Evolutionary conservation across 2,329 filamentous ascomycete genomes (phyloP).

Genomic region (Fusarium sp.): DNA sequence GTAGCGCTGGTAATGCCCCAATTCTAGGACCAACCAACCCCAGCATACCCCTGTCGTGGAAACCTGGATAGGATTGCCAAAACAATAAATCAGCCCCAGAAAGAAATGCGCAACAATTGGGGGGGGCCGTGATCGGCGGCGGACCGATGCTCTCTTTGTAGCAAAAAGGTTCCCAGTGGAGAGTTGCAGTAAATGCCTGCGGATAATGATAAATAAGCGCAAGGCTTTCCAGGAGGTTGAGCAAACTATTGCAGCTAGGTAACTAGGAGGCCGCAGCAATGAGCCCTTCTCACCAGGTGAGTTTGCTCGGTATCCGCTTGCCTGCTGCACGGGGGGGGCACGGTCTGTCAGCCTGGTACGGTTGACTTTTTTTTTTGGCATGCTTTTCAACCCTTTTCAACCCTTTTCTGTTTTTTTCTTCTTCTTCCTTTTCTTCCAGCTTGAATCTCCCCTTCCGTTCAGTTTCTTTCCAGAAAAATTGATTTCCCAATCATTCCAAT

Average conservation of each 20-base stretch:
- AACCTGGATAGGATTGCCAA: too few species aligned
- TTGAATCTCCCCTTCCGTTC: rapidly evolving
- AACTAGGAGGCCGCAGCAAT: background rate
- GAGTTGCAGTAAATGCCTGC: background rate
- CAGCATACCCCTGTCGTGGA: too few species aligned
- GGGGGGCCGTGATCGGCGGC: too few species aligned
- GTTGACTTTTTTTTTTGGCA: background rate
- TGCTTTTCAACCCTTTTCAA: background rate
- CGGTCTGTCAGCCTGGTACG: background rate
- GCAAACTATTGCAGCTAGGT: background rate
- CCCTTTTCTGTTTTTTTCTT: too few species aligned
- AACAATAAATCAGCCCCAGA: background rate
- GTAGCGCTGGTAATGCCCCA: too few species aligned
- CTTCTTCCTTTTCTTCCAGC: too few species aligned
- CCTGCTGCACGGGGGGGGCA: background rate
- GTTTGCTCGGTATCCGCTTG: background rate
- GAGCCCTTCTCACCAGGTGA: rapidly evolving
- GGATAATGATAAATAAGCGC: background rate
- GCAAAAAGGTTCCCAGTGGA: background rate
- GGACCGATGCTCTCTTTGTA: rapidly evolving
- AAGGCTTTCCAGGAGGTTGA: background rate
- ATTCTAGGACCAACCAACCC: too few species aligned
- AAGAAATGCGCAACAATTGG: too few species aligned
- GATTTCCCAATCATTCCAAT: too few species aligned
- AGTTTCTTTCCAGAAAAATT: too few species aligned